phyloP scores from a whole-genome alignment of 2,329 filamentous ascomycete species.

The Ophiostoma ulmi region DNA sequence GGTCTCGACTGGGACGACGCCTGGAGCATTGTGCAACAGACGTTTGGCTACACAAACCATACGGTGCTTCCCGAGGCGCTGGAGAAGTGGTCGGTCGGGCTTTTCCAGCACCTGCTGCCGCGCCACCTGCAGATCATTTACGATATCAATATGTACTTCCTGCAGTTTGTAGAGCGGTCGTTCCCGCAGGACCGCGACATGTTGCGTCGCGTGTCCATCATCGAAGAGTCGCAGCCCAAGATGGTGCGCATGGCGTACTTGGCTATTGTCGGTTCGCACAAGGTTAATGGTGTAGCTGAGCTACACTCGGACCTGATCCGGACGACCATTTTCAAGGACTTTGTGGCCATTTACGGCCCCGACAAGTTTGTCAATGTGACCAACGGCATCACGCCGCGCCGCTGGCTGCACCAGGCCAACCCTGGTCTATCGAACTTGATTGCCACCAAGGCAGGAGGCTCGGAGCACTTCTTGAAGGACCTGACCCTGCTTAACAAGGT shows the following conservation, averaged over 20 bases:
- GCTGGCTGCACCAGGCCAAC: constrained; percentile 97
- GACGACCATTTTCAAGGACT: constrained; percentile 99
- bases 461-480: constrained; percentile 77
- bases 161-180: constrained; percentile 81
- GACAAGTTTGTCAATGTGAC: constrained; percentile 99
- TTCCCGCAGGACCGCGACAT: constrained; percentile 89
- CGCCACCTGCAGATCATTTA: constrained; percentile 96
- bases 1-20: constrained; percentile 89
- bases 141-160: constrained; percentile 92
- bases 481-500: constrained; percentile 80
- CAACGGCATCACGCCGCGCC: constrained; percentile 91
- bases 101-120: constrained; percentile 87
- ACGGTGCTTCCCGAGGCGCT: constrained; percentile 94
- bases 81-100: constrained; percentile 95
- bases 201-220: constrained; percentile 84
- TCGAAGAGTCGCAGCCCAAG: constrained; percentile 93
- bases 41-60: constrained; percentile 97
- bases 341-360: constrained; percentile 86
- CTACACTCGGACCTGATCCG: constrained; percentile 96
- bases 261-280: constrained; percentile 95
- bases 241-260: constrained; percentile 97
- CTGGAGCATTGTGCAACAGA: constrained; percentile 73
- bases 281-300: constrained; percentile 97
- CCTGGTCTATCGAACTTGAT: constrained; percentile 88
- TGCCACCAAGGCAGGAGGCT: constrained; percentile 76